Percentiles rank a stretch among this genome's conserved stretches.
Evolutionary conservation across 2,329 filamentous ascomycete species (phyloP).

Genomic region (Cladosporium sp.): DNA sequence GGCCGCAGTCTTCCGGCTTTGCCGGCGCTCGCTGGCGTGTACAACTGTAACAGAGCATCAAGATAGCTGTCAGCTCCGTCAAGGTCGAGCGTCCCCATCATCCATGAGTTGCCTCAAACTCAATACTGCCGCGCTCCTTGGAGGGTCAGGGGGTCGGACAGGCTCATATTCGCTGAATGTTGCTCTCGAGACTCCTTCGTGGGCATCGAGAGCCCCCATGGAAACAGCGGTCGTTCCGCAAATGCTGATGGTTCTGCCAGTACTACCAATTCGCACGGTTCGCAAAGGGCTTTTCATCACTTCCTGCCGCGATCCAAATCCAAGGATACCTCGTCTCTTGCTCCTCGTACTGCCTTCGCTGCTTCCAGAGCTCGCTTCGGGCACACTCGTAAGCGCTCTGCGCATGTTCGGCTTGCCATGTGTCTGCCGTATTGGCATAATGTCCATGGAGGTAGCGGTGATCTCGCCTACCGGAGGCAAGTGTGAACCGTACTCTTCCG

Average conservation of each 20-base stretch:
- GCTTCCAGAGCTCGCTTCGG: slow-evolving; percentile 43
- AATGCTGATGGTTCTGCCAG: slow-evolving; percentile 24
- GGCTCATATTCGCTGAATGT: no score
- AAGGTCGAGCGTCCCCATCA: no score
- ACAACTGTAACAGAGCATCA: no score
- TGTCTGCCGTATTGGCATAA: neutral
- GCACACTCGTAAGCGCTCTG: slow-evolving; percentile 40
- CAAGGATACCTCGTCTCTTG: slow-evolving; percentile 20
- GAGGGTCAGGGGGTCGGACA: no score
- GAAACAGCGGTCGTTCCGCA: slow-evolving; percentile 21
- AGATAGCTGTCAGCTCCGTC: no score
- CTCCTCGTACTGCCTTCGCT: slow-evolving; percentile 26
- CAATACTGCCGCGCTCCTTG: no score
- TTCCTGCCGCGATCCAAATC: slow-evolving; percentile 19
- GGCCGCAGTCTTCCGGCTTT: no score
- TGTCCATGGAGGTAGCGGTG: slow-evolving; percentile 21
- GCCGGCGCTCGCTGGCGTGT: no score
- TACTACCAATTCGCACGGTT: slow-evolving; percentile 22
- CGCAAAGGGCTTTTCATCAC: slow-evolving; percentile 15
- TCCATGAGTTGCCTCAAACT: no score
- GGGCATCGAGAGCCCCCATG: neutral
- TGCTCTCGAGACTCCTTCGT: neutral
- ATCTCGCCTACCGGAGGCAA: slow-evolving; percentile 57
- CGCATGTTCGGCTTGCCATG: slow-evolving; percentile 14
- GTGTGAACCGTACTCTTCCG: slow-evolving; percentile 57